These are phyloP conservation scores for Candida saitoana DNA, from an alignment of 805 yeast genomes.

Conservation along the genomic window DNA sequence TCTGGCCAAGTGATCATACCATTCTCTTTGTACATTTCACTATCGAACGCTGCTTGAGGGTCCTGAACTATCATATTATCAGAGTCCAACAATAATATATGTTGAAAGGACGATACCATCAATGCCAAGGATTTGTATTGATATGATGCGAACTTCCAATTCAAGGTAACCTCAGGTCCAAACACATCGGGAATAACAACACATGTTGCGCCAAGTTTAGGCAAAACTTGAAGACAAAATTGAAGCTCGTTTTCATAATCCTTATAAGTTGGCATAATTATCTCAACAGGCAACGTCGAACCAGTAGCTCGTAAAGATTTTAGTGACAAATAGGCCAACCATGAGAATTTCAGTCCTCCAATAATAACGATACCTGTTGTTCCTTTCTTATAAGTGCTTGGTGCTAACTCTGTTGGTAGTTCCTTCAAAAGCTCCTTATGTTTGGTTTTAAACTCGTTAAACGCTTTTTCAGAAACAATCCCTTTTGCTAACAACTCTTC, in stretches of 20 bases:
- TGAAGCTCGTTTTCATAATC: slow-evolving; percentile 31
- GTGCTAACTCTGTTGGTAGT: slow-evolving; percentile 20
- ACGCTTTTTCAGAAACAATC: slow-evolving; percentile 17
- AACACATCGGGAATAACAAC: slow-evolving; percentile 47
- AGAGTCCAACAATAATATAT: slow-evolving; percentile 31
- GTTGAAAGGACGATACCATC: slow-evolving; percentile 31
- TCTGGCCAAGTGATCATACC: slow-evolving; percentile 44
- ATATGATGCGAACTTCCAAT: slow-evolving; percentile 50
- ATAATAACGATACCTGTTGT: slow-evolving; percentile 30
- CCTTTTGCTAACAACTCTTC: slow-evolving; percentile 24
- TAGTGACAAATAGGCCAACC: slow-evolving; percentile 32
- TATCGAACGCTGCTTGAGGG: slow-evolving; percentile 28
- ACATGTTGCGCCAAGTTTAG: slow-evolving; percentile 62
- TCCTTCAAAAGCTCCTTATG: slow-evolving; percentile 18
- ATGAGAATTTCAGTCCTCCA: slow-evolving; percentile 34
- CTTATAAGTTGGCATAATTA: slow-evolving; percentile 29
- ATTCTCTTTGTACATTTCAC: slow-evolving; percentile 22
- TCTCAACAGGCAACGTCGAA: slow-evolving; percentile 35
- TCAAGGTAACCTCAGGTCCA: slow-evolving; percentile 47
- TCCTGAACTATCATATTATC: slow-evolving; percentile 28
- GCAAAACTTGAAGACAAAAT: slow-evolving; percentile 58
- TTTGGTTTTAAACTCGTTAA: slow-evolving; percentile 18
- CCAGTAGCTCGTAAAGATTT: slow-evolving; percentile 33
- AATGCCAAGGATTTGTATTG: slow-evolving; percentile 63
- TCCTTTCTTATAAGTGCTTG: slow-evolving; percentile 17